Evolutionary conservation across 768 basidiomycete genomes (phyloP).

Genomic region (Scleroderma bovista): DNA sequence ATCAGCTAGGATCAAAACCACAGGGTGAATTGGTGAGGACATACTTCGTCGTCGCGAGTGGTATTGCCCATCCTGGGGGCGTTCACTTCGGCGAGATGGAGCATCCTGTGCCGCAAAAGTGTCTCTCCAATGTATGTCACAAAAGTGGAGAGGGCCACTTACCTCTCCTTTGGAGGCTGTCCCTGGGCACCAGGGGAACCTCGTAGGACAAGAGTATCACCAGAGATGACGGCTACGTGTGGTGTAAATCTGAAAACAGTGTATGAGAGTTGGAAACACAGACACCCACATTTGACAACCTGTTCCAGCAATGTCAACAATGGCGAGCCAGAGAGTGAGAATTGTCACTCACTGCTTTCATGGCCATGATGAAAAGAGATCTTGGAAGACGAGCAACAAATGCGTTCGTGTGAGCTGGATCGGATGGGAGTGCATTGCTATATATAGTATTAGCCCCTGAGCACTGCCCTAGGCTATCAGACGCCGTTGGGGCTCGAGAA

Average conservation of each 20-base stretch:
- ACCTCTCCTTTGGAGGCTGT: slow-evolving; percentile 89
- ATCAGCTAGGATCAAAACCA: slow-evolving; percentile 1
- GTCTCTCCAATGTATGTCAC: slow-evolving; percentile 2
- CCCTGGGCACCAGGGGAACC: slow-evolving; percentile 73
- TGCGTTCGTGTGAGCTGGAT: background rate
- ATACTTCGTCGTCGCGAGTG: slow-evolving; percentile 83
- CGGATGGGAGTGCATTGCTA: slow-evolving; percentile 5
- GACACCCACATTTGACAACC: slow-evolving; percentile 56
- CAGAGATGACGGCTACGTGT: slow-evolving; percentile 75
- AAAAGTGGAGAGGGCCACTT: slow-evolving; percentile 10
- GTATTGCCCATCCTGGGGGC: slow-evolving; percentile 83
- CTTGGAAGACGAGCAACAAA: background rate
- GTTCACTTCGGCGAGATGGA: slow-evolving; percentile 84
- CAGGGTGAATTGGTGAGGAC: slow-evolving; percentile 6
- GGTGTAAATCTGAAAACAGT: slow-evolving; percentile 22
- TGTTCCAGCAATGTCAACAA: slow-evolving; percentile 16
- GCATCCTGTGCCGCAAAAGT: slow-evolving; percentile 44
- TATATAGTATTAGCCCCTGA: background rate
- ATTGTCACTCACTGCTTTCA: slow-evolving; percentile 63
- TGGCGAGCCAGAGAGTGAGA: background rate
- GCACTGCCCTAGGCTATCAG: background rate
- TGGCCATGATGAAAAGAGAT: slow-evolving; percentile 44
- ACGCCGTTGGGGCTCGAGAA: background rate
- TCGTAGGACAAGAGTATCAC: slow-evolving; percentile 84
- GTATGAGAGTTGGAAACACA: background rate